A percentile compares a stretch with the other conserved stretches of the same genome.
Evolutionary conservation across 2,329 filamentous ascomycete genomes (phyloP).

Genomic region (Hypomyces rosellus): DNA sequence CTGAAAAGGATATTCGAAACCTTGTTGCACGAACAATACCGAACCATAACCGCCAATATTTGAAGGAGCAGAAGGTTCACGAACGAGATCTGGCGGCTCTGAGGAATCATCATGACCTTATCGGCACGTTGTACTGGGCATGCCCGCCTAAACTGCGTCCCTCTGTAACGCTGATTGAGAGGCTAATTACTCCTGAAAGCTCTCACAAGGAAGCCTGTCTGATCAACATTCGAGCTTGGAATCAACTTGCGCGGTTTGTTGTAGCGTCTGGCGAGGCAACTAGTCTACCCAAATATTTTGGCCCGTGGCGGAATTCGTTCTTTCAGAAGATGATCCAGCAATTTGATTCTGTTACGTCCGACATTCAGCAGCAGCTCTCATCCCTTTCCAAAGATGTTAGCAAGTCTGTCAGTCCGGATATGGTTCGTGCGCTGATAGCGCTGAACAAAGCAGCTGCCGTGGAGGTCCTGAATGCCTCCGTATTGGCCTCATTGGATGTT

Average conservation of each 20-base stretch:
- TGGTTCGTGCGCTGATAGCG: constrained; percentile 44
- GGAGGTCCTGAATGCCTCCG: constrained; percentile 46
- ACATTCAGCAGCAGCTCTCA: constrained; percentile 51
- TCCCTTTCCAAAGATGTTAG: constrained; percentile 42
- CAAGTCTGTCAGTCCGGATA: constrained; percentile 35
- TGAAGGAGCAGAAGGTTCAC: constrained; percentile 55
- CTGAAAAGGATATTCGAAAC: constrained; percentile 54
- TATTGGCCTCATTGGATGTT: constrained; percentile 45
- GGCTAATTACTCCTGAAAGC: constrained; percentile 50
- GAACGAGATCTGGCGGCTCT: constrained; percentile 57
- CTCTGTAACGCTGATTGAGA: constrained; percentile 47
- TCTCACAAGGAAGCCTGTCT: constrained; percentile 62
- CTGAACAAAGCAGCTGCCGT: constrained; percentile 47
- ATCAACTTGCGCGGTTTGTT: constrained; percentile 54
- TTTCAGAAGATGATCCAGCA: constrained; percentile 53
- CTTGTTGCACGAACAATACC: constrained; percentile 56
- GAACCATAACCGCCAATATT: constrained; percentile 59
- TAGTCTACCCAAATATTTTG: constrained; percentile 41
- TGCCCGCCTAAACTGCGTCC: constrained; percentile 50
- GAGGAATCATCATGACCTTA: constrained; percentile 62
- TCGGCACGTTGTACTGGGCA: constrained; percentile 61
- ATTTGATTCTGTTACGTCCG: constrained; percentile 48
- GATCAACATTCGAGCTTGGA: constrained; percentile 59
- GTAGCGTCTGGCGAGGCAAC: constrained; percentile 41
- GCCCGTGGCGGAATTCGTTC: constrained; percentile 48